Evolutionary conservation across 176 grass and related monocot species (phyloP).

Genomic region (Neostapfia colusana): DNA sequence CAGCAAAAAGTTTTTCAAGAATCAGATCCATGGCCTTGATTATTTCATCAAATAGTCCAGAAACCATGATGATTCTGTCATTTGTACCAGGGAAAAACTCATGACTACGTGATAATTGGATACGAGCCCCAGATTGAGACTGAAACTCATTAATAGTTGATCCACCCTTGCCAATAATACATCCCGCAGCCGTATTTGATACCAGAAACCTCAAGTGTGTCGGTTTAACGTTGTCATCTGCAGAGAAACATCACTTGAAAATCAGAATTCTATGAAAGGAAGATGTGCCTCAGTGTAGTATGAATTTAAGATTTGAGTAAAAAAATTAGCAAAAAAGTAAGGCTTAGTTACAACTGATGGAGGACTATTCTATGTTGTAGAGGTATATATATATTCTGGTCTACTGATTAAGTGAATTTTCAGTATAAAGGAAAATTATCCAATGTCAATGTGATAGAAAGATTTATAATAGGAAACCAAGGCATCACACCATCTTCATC

Average conservation of each 20-base stretch:
- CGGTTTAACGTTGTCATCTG: slow-evolving; percentile 83
- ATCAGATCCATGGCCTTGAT: slow-evolving; percentile 92
- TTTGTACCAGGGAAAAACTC: slow-evolving; percentile 96
- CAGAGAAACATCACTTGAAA: slow-evolving; percentile 5
- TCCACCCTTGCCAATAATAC: slow-evolving; percentile 95
- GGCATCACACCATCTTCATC: no score
- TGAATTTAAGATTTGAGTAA: no score
- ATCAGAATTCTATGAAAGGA: background rate
- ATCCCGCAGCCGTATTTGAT: slow-evolving; percentile 90
- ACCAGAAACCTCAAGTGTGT: slow-evolving; percentile 89
- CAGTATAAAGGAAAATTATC: no score
- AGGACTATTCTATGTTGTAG: no score
- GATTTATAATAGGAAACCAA: no score
- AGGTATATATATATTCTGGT: no score
- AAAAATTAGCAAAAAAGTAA: no score
- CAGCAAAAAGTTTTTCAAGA: slow-evolving; percentile 80
- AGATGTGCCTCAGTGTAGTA: no score
- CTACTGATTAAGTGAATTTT: no score
- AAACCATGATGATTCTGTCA: slow-evolving; percentile 94
- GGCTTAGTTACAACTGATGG: no score
- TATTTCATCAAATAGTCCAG: slow-evolving; percentile 78
- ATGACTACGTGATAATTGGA: slow-evolving; percentile 89
- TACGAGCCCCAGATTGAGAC: slow-evolving; percentile 86
- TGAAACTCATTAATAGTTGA: slow-evolving; percentile 95
- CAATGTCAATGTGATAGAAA: no score